These are phyloP conservation scores for Vitellaria paradoxa DNA, from an alignment of 179 eudicot genomes.

Conservation along the genomic window DNA sequence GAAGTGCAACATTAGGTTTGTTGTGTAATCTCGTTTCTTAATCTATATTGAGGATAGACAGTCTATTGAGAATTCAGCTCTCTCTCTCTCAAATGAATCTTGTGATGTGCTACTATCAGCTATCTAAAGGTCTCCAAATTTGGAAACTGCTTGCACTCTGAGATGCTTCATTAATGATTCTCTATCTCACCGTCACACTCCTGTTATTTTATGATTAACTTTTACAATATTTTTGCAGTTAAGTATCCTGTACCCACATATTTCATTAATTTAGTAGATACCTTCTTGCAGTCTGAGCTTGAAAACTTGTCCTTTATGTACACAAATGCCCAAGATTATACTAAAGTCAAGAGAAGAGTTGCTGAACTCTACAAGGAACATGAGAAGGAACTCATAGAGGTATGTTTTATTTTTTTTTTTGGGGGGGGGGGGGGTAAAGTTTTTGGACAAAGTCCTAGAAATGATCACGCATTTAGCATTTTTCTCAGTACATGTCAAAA, in stretches of 20 bases:
- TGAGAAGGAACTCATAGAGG: conserved; percentile 88
- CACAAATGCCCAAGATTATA: conserved; percentile 81
- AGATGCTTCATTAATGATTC: background rate
- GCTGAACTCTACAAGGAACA: conserved; percentile 79
- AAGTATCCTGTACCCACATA: background rate
- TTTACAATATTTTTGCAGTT: background rate
- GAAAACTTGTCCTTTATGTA: conserved; percentile 97
- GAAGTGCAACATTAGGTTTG: too few relatives aligned
- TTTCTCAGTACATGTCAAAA: background rate
- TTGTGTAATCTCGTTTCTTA: too few relatives aligned
- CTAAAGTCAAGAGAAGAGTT: conserved; percentile 58
- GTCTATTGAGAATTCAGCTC: too few relatives aligned
- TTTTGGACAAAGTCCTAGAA: background rate
- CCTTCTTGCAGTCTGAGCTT: conserved; percentile 83
- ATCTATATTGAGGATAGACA: too few relatives aligned
- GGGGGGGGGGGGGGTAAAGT: background rate
- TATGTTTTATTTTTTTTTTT: conserved; percentile 13
- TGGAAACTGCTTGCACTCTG: background rate
- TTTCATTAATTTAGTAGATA: background rate
- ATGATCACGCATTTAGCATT: background rate
- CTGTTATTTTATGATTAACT: background rate
- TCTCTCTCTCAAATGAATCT: too few relatives aligned
- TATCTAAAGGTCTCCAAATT: background rate
- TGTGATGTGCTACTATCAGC: background rate
- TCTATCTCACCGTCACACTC: background rate